phyloP scores from a whole-genome alignment of 1,139 yeast species.

The Candida sanyaensis region DNA sequence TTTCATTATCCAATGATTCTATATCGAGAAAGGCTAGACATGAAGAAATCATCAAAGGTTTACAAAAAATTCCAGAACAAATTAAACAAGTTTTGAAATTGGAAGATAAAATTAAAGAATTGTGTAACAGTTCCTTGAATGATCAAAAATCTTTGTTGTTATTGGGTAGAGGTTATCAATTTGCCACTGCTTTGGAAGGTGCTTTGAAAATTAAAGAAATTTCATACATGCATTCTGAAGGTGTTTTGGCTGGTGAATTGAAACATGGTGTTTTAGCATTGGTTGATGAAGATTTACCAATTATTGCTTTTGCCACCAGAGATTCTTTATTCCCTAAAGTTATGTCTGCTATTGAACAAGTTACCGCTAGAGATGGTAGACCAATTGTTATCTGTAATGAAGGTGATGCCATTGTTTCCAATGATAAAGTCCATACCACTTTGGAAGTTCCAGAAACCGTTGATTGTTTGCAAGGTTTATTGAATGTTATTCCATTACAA shows the following conservation, averaged over 20 bases:
- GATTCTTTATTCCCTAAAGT: constrained; percentile 97
- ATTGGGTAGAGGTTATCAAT: constrained; percentile 97
- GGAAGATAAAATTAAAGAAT: constrained; percentile 70
- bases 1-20: constrained; percentile 89
- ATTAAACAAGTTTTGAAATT: constrained; percentile 74
- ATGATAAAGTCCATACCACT: constrained; percentile 59
- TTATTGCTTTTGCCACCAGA: constrained; percentile 95
- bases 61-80: constrained; percentile 82
- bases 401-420: constrained; percentile 67
- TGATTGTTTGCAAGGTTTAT: constrained; percentile 95
- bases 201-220: constrained; percentile 98
- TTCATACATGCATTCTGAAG: constrained; percentile 98
- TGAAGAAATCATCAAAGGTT: constrained; percentile 81
- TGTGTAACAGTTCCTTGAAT: constrained; percentile 73
- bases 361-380: constrained; percentile 94
- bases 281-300: constrained; percentile 91
- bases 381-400: constrained; percentile 94
- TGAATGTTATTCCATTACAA: constrained; percentile 94
- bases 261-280: constrained; percentile 98
- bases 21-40: constrained; percentile 78
- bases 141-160: constrained; percentile 85
- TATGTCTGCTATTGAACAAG: constrained; percentile 95
- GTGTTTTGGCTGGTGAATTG: constrained; percentile 98
- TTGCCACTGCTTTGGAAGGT: constrained; percentile 97
- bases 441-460: constrained; percentile 94